Evolutionary conservation across 345 rosid species (phyloP).

Genomic region (Corchorus olitorius): DNA sequence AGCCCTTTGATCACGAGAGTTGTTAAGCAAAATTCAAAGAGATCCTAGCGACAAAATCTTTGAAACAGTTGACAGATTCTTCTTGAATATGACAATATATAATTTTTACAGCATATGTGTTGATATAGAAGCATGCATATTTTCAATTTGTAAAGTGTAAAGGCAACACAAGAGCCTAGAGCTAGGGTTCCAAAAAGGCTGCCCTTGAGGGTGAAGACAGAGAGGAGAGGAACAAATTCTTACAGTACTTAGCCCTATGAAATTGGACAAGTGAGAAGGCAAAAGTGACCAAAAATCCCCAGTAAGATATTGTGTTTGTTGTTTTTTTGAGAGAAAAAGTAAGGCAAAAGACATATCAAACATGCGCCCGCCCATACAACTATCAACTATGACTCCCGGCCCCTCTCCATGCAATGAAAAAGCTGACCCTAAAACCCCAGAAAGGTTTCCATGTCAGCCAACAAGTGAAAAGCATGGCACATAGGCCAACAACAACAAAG

Average conservation of each 20-base stretch:
- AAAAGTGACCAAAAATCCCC: conserved; percentile 27
- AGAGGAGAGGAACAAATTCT: background rate
- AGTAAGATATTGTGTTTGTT: conserved; percentile 19
- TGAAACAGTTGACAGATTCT: too few relatives aligned
- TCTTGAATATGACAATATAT: background rate
- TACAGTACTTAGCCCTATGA: background rate
- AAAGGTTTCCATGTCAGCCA: conserved; percentile 18
- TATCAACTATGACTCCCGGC: background rate
- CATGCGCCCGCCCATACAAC: conserved; percentile 29
- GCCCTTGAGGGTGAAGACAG: background rate
- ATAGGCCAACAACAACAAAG: conserved; percentile 7
- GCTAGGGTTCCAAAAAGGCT: conserved; percentile 1
- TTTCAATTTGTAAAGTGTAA: background rate
- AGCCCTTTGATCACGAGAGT: background rate
- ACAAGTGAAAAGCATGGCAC: conserved; percentile 12
- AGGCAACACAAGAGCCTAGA: background rate
- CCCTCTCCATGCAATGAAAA: background rate
- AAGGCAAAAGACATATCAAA: conserved; percentile 1
- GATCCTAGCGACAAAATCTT: too few relatives aligned
- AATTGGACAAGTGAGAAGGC: conserved; percentile 21
- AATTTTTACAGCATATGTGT: background rate
- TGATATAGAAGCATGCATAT: background rate
- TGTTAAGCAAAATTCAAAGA: too few relatives aligned
- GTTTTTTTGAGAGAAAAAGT: background rate
- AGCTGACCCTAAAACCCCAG: conserved; percentile 25